Evolutionary conservation across 306 rosid genomes (phyloP).

Genomic region (Quercus parvula): DNA sequence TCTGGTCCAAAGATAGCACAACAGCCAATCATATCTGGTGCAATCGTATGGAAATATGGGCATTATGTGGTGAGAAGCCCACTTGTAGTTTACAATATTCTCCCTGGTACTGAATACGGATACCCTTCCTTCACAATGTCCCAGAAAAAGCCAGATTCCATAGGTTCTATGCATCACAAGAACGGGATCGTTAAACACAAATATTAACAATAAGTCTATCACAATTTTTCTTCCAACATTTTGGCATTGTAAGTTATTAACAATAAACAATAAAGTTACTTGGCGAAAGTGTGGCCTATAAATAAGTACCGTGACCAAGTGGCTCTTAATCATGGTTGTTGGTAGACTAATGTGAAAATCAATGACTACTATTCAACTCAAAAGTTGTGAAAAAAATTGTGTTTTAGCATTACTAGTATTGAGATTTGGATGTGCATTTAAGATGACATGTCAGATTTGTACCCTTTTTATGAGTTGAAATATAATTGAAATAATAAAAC

Average conservation of each 20-base stretch:
- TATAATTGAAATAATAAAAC: not conserved
- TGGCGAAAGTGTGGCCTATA: too few species aligned
- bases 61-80: slow-evolving; percentile 23
- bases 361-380: too few species aligned
- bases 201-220: not conserved
- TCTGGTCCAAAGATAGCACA: slow-evolving; percentile 4
- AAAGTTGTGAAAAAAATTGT: too few species aligned
- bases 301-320: too few species aligned
- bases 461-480: not conserved
- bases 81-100: slow-evolving; percentile 24
- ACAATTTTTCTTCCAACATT: too few species aligned
- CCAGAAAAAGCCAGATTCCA: slow-evolving; percentile 1
- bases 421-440: too few species aligned
- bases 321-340: too few species aligned
- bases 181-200: not conserved
- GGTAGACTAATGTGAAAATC: too few species aligned
- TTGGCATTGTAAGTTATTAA: too few species aligned
- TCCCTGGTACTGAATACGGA: slow-evolving; percentile 10
- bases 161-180: slow-evolving; percentile 7
- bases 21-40: slow-evolving; percentile 20
- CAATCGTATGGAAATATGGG: slow-evolving; percentile 13
- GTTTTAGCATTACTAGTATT: too few species aligned
- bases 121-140: not conserved
- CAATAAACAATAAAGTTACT: too few species aligned
- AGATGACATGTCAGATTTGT: too few species aligned